Evolutionary conservation across 2,329 filamentous ascomycete genomes (phyloP), one percentile per base, ranked within the genome.

Genomic region (Colletotrichum sp.): DNA sequence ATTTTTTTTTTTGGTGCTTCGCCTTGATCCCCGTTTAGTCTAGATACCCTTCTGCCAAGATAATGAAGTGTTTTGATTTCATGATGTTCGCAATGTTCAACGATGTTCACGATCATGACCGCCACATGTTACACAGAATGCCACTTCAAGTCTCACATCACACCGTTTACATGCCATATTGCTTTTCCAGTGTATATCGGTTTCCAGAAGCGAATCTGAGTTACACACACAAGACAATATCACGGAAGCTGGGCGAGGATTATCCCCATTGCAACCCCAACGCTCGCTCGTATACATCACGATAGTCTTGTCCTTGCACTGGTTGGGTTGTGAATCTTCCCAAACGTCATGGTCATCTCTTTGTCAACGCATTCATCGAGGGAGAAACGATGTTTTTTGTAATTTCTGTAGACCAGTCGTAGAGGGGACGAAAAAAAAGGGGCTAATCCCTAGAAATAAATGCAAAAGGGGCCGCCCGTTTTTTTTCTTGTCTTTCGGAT

Each of bases 381-480:
- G 39, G 59, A 66, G 67, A 68, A 67, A 26, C 71, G 26, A 67
- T 26, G 48, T 32, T 32, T 67, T 52, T 63, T 67, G 36, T 75
- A 32, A 68, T 61, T 72, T 57, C n/a, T 63, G 70, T 55, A 39
- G 39, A 64, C 73, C 36, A 60, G 72, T 67, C 30, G 61, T 36
- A 72, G 55, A 52, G 43, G 43, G 43, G n/a, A 52, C 43, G 55
- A 52, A 52, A 39, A 28, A 48, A 61, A 60, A 55, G 67, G 72
- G 68, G 68, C 64, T 69, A 72, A 65, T 72, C 72, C 64, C 64
- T 52, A 18, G 48, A 73, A 76, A 68, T 36, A 76, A 76, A 71
- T 71, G 71, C 74, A 76, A 39, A 75, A 76, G 74, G 74, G 74
- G 72, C 74, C 74, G 39, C 74, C 66, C 72, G 14, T 10, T 67